phyloP scores from a whole-genome alignment of 2,329 filamentous ascomycete species.

The Remersonia thermophila region DNA sequence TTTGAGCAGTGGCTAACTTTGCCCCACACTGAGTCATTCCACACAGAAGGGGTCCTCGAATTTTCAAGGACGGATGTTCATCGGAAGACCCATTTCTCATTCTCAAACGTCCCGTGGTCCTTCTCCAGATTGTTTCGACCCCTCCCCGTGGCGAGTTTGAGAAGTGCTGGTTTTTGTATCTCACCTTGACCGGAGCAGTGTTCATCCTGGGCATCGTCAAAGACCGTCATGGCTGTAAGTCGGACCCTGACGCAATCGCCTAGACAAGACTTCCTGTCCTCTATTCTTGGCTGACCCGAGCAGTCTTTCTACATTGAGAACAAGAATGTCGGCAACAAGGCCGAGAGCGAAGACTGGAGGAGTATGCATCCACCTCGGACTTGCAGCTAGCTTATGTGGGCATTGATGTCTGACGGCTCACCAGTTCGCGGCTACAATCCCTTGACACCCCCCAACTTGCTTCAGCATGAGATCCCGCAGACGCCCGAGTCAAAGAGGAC shows the following conservation, averaged over 20 bases:
- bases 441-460: conserved; percentile 81
- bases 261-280: too few species aligned
- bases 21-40: conserved; percentile 15
- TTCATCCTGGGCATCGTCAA: neutral
- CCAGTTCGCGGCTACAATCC: conserved; percentile 82
- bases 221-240: conserved; percentile 24
- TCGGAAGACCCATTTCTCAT: neutral
- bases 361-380: conserved; percentile 39
- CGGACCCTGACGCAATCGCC: neutral
- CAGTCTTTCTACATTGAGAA: conserved; percentile 65
- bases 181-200: neutral
- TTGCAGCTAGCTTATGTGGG: conserved; percentile 1
- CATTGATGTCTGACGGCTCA: conserved; percentile 11
- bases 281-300: neutral
- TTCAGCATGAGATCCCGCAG: conserved; percentile 80
- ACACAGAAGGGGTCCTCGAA: conserved; percentile 12
- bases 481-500: conserved; percentile 45
- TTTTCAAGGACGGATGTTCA: conserved; percentile 2
- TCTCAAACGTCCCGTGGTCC: too few species aligned
- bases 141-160: neutral
- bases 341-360: conserved; percentile 67
- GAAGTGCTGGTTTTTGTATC: neutral
- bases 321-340: conserved; percentile 63
- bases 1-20: neutral
- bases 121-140: neutral